Conservation (phyloP, 345 rosid genomes). For the Capsella bursapastoris region DNA sequence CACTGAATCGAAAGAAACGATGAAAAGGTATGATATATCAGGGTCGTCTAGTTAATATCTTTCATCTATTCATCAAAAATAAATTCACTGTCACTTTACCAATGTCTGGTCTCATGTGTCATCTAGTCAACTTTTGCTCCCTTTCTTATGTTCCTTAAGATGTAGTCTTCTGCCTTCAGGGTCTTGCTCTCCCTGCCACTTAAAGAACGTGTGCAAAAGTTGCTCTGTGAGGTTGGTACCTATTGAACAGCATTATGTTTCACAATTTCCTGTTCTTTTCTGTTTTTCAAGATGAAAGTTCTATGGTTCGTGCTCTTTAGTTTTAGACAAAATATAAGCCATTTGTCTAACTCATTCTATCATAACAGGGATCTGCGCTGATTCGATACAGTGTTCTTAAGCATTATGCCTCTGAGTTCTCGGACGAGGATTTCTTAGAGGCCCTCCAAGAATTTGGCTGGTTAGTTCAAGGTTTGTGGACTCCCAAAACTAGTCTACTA, state of each 20-base stretch:
- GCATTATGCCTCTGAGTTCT: conserved; percentile 60
- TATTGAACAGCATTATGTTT: conserved; percentile 22
- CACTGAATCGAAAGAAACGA: conserved; percentile 47
- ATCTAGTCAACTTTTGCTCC: conserved; percentile 11
- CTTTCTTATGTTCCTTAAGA: conserved; percentile 8
- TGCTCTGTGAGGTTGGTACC: conserved; percentile 76
- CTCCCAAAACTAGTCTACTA: conserved; percentile 58
- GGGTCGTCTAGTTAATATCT: neutral
- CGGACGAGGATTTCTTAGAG: conserved; percentile 56
- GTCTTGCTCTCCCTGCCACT: conserved; percentile 60
- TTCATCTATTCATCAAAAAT: neutral
- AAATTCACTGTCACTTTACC: conserved; percentile 7
- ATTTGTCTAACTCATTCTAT: conserved; percentile 33
- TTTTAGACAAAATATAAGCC: neutral
- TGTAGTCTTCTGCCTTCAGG: conserved; percentile 56
- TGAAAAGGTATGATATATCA: conserved; percentile 57
- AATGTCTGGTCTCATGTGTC: conserved; percentile 19
- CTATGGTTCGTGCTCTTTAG: conserved; percentile 6
- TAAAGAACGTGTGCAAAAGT: conserved; percentile 69
- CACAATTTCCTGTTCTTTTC: conserved; percentile 11
- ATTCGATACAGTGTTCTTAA: conserved; percentile 65
- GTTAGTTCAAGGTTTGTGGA: conserved; percentile 92
- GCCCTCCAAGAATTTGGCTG: conserved; percentile 62
- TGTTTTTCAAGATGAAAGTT: conserved; percentile 8
- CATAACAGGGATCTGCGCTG: conserved; percentile 59